Conservation (phyloP, 441 rosid genomes). For the Biscutella auriculata region DNA sequence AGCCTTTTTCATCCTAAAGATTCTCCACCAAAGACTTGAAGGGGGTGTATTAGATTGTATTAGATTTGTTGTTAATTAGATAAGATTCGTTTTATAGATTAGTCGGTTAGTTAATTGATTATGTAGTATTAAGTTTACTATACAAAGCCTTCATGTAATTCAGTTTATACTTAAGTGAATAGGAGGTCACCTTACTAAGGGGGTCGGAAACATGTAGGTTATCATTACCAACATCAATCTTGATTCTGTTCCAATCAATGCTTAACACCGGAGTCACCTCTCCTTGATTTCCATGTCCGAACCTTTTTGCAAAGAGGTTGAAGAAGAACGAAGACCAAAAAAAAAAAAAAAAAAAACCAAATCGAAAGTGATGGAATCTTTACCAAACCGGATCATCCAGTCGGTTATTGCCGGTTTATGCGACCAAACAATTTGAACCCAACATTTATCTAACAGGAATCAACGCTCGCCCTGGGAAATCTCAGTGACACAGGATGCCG, state of each 20-base stretch:
- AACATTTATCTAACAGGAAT: neutral
- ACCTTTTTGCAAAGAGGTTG: constrained; percentile 8
- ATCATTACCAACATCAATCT: constrained; percentile 33
- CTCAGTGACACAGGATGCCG: neutral
- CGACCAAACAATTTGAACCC: no score
- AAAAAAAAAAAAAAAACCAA: no score
- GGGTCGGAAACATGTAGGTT: constrained; percentile 45
- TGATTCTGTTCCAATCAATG: constrained; percentile 33
- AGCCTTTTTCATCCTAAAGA: no score
- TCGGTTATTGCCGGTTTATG: no score
- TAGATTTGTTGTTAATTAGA: no score
- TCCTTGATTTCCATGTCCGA: neutral
- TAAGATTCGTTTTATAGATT: no score
- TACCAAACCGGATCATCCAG: constrained; percentile 10
- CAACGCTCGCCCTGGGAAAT: neutral
- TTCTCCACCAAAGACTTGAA: no score
- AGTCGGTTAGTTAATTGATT: no score
- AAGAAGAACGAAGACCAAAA: constrained; percentile 12
- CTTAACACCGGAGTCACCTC: constrained; percentile 3
- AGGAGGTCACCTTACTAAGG: constrained; percentile 59
- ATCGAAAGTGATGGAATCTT: neutral
- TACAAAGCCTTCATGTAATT: no score
- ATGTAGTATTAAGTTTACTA: neutral
- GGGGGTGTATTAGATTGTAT: no score
- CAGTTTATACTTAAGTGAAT: no score